Conservation (phyloP, 306 rosid genomes). For the Castanea sativa region DNA sequence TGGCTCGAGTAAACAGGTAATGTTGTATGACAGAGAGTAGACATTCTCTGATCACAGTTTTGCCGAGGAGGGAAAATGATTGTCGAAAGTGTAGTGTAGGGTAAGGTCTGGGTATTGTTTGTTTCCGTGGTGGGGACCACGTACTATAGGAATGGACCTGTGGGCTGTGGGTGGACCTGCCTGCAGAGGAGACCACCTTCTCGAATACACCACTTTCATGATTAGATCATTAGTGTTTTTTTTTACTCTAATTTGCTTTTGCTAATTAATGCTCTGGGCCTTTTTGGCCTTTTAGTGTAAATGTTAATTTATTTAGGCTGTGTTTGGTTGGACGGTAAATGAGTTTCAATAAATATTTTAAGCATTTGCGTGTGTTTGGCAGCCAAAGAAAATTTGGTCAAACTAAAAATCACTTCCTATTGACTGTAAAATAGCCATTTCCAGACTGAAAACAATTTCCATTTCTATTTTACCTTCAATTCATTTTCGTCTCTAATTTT, state of each 20-base stretch:
- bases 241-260: not conserved
- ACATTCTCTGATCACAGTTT: slow-evolving; percentile 26
- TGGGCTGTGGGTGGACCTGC: not conserved
- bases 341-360: too few relatives aligned
- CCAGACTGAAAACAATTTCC: too few relatives aligned
- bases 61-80: slow-evolving; percentile 3
- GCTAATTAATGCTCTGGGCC: slow-evolving; percentile 8
- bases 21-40: not conserved
- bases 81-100: slow-evolving; percentile 3
- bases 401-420: too few relatives aligned
- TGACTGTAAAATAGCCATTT: too few relatives aligned
- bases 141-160: not conserved
- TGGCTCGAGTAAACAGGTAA: not conserved
- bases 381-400: too few relatives aligned
- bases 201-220: not conserved
- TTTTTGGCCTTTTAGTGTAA: too few relatives aligned
- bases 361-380: too few relatives aligned
- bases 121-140: slow-evolving; percentile 15
- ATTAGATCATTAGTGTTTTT: slow-evolving; percentile 11
- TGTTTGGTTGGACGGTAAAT: too few relatives aligned
- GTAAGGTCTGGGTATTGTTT: not conserved
- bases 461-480: too few relatives aligned
- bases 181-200: slow-evolving; percentile 21
- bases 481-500: too few relatives aligned
- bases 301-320: too few relatives aligned